Conservation (phyloP, 2,329 filamentous ascomycete species). For the Cordyceps pruinosa region DNA sequence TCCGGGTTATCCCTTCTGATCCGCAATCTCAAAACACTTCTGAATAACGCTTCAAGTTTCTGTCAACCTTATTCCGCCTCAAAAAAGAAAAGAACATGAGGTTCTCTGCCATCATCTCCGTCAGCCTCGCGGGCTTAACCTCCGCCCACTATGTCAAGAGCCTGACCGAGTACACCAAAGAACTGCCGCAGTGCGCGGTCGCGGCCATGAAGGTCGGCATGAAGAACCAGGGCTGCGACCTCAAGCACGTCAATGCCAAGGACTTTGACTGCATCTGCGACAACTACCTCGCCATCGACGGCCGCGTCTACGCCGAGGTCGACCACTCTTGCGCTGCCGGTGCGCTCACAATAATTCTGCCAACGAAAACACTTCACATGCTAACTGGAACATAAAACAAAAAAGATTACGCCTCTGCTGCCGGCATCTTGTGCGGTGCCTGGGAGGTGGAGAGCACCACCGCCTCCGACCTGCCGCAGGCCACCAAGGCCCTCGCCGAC, state of each 20-base stretch:
- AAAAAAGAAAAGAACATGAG: too few species aligned
- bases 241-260: neutral
- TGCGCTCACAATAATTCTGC: neutral
- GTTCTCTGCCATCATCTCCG: slow-evolving; percentile 3
- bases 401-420: slow-evolving; percentile 2
- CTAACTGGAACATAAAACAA: neutral
- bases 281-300: slow-evolving; percentile 7
- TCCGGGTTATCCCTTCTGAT: too few species aligned
- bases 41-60: too few species aligned
- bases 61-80: too few species aligned
- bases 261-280: slow-evolving; percentile 13
- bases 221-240: slow-evolving; percentile 9
- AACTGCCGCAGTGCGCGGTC: slow-evolving; percentile 2
- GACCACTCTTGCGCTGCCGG: slow-evolving; percentile 5
- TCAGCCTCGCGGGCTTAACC: neutral
- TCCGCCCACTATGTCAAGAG: slow-evolving; percentile 6
- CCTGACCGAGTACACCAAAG: slow-evolving; percentile 11
- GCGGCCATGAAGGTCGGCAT: slow-evolving; percentile 4
- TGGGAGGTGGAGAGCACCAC: slow-evolving; percentile 10
- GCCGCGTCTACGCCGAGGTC: slow-evolving; percentile 6
- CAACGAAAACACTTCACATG: neutral
- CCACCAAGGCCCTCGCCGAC: slow-evolving; percentile 3
- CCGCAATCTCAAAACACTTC: neutral
- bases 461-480: slow-evolving; percentile 6
- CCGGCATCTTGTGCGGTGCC: slow-evolving; percentile 4